Conservation (phyloP, 768 basidiomycete species). For the Suillus clintonianus region DNA sequence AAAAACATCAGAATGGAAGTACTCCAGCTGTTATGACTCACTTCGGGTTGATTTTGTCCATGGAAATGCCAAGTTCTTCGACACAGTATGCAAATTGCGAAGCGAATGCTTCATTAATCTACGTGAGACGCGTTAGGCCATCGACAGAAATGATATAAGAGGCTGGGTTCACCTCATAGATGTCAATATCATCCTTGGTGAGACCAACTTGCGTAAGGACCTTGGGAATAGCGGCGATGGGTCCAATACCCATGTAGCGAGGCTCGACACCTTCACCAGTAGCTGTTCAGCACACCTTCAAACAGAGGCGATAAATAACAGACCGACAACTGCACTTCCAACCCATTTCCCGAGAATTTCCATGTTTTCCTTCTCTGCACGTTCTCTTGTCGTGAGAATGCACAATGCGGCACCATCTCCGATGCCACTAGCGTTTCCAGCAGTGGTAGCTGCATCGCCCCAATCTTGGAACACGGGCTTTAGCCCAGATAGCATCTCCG, state of each 20-base stretch:
- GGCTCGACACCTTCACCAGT: slow-evolving; percentile 65
- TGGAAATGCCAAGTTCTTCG: slow-evolving; percentile 73
- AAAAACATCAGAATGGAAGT: slow-evolving; percentile 1
- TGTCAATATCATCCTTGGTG: slow-evolving; percentile 69
- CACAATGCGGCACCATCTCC: slow-evolving; percentile 92
- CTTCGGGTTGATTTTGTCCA: slow-evolving; percentile 87
- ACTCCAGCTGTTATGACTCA: slow-evolving; percentile 33
- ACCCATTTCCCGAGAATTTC: slow-evolving; percentile 85
- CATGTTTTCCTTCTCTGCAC: slow-evolving; percentile 76
- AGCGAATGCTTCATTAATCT: slow-evolving; percentile 92
- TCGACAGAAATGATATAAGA: neutral
- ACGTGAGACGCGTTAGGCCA: slow-evolving; percentile 5
- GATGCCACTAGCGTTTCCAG: slow-evolving; percentile 85
- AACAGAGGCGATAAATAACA: slow-evolving; percentile 18
- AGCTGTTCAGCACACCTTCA: slow-evolving; percentile 5
- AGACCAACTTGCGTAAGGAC: slow-evolving; percentile 62
- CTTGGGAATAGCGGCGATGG: slow-evolving; percentile 72
- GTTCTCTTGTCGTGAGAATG: slow-evolving; percentile 76
- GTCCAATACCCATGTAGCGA: slow-evolving; percentile 76
- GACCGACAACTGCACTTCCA: slow-evolving; percentile 74
- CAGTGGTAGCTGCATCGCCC: slow-evolving; percentile 71
- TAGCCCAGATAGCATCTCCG: slow-evolving; percentile 72
- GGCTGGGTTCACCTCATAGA: slow-evolving; percentile 62
- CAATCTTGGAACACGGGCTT: slow-evolving; percentile 89
- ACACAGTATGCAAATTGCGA: slow-evolving; percentile 94